phyloP scores from a whole-genome alignment of 768 basidiomycete species.

The Botryobasidium botryosum region DNA sequence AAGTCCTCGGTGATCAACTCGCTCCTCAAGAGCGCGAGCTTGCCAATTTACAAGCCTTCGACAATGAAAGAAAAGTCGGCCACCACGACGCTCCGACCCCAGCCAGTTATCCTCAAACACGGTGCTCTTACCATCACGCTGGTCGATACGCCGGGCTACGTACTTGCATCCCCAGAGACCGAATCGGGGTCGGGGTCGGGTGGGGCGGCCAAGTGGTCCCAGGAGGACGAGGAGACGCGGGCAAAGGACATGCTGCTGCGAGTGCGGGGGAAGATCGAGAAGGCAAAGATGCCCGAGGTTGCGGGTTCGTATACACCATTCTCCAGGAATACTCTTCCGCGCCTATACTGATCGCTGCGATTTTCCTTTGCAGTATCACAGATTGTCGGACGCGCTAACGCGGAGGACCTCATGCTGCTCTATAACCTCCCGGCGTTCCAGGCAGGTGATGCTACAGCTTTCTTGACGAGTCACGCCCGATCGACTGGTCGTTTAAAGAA shows the following conservation, averaged over 20 bases:
- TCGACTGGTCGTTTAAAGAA: conserved; percentile 60
- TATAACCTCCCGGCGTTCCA: conserved; percentile 72
- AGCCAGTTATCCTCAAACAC: conserved; percentile 37
- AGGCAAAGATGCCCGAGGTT: conserved; percentile 60
- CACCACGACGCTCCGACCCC: conserved; percentile 55
- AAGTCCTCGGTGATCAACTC: conserved; percentile 81
- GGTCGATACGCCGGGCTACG: conserved; percentile 81
- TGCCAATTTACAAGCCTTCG: conserved; percentile 42
- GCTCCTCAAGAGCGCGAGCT: conserved; percentile 32
- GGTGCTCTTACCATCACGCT: conserved; percentile 38
- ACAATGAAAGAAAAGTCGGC: conserved; percentile 36
- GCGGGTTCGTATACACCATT: conserved; percentile 33
- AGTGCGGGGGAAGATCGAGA: conserved; percentile 66
- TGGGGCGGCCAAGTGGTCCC: too few species aligned
- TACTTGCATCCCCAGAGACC: conserved; percentile 27
- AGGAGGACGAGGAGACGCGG: conserved; percentile 26
- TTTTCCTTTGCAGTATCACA: conserved; percentile 32
- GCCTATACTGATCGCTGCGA: too few species aligned
- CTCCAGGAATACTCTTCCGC: too few species aligned
- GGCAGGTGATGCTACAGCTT: conserved; percentile 46
- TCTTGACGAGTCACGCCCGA: conserved; percentile 63
- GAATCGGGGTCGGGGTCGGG: too few species aligned
- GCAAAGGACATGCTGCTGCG: conserved; percentile 64
- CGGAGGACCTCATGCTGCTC: conserved; percentile 77
- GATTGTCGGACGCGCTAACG: conserved; percentile 47